Evolutionary conservation across 148 eudicot genomes (phyloP), one percentile per base, ranked within the genome.

Genomic region (Heliamphora exappendiculata): DNA sequence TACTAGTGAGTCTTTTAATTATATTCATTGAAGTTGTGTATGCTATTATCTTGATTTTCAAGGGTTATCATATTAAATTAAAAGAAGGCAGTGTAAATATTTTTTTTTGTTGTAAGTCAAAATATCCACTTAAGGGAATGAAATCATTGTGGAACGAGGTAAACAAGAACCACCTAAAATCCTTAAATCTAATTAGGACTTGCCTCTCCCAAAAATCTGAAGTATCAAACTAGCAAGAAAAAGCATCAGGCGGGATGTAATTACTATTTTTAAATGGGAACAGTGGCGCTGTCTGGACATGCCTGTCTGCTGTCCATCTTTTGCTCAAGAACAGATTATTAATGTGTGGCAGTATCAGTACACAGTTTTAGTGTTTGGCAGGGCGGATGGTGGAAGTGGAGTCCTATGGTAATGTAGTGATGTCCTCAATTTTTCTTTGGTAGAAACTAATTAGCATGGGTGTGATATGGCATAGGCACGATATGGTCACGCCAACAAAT

Each of bases 331-430:
- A 67, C 24, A 37, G 50, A 67, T n/a, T 2, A 55, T 54, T 54
- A 53, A 8, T 47, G 12, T 10, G 49, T 39, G 31, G n/a, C 70
- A 20, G 16, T 65, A 34, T 11, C 49, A 39, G 9, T 66, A 3
- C 1, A 37, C 20, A 66, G 5, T 39, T 39, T n/a, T 10, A 37
- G 28, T 24, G 26, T 66, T 37, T 39, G 28, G 49, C 47, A n/a
- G 49, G 70, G 22, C n/a, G 70, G 70, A 64, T 66, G 49, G 49
- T 24, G 26, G 70, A 39, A 66, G 39, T 66, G 70, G 70, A 66
- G 70, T 39, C 44, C 4, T 66, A 66, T 5, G 39, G 22, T 39
- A 26, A 39, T 37, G 49, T 66, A 39, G 47, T 11, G n/a, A 39
- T 24, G 19, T 3, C 47, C 45, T 19, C 5, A 66, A 39, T 39